These are phyloP conservation scores for Phytophthora pinifolia DNA, from an alignment of 352 stramenopile genomes.

Conservation along the genomic window DNA sequence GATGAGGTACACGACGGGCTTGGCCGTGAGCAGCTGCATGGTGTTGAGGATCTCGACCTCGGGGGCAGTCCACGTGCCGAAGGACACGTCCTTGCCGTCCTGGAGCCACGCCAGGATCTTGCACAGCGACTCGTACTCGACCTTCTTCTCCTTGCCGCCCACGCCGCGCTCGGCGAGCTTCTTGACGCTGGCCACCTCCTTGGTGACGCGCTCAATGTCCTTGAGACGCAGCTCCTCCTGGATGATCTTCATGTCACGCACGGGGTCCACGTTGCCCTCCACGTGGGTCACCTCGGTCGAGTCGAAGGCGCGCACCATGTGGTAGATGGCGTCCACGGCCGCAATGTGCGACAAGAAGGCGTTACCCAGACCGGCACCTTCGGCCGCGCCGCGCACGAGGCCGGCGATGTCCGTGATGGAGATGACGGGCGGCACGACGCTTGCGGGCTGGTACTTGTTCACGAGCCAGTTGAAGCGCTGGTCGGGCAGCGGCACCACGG, in stretches of 20 bases:
- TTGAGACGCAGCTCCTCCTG: constrained; percentile 98
- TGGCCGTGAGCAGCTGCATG: constrained; percentile 92
- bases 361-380: constrained; percentile 98
- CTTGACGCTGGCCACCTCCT: constrained; percentile 71
- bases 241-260: constrained; percentile 99
- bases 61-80: constrained; percentile 86
- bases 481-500: constrained; percentile 95
- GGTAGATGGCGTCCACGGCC: constrained; percentile 98
- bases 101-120: constrained; percentile 86
- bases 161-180: constrained; percentile 90
- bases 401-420: constrained; percentile 99
- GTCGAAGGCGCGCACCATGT: constrained; percentile 98
- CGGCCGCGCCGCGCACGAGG: constrained; percentile 96
- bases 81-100: constrained; percentile 89
- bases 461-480: constrained; percentile 99
- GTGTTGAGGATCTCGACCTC: constrained; percentile 93
- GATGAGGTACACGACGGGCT: constrained; percentile 98
- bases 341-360: constrained; percentile 99
- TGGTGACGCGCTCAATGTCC: constrained; percentile 92
- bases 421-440: constrained; percentile 95
- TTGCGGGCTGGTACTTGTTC: constrained; percentile 94
- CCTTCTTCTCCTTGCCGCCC: constrained; percentile 96
- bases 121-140: constrained; percentile 88
- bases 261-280: constrained; percentile 98
- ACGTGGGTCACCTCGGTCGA: constrained; percentile 98